These are phyloP conservation scores for Capsicum rhomboideum DNA, from an alignment of 257 asterid species.

Conservation along the genomic window DNA sequence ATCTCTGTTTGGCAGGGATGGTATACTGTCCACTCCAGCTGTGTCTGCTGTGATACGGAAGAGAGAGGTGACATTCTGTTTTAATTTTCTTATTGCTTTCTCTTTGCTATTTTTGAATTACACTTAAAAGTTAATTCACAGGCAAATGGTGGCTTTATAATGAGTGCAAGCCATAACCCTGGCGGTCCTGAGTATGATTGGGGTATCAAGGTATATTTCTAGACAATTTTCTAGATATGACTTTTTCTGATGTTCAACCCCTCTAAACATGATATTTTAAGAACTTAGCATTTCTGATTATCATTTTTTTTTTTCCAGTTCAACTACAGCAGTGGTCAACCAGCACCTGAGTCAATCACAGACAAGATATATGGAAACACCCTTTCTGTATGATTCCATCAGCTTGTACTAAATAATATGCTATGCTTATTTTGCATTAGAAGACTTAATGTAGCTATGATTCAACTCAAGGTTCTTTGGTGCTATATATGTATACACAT, in stretches of 20 bases:
- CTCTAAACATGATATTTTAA: background rate
- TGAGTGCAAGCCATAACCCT: conserved; percentile 99
- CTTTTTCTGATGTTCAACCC: background rate
- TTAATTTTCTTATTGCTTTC: conserved; percentile 4
- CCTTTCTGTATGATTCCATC: conserved; percentile 62
- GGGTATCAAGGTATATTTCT: conserved; percentile 82
- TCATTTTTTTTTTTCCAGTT: conserved; percentile 49
- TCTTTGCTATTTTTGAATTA: conserved; percentile 1
- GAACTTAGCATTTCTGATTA: background rate
- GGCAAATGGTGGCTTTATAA: conserved; percentile 97
- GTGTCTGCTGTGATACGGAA: conserved; percentile 95
- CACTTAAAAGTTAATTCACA: conserved; percentile 8
- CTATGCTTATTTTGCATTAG: background rate
- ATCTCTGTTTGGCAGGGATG: conserved; percentile 55
- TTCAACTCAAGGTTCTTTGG: background rate
- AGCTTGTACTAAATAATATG: background rate
- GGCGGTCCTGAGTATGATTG: conserved; percentile 99
- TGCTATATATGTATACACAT: background rate
- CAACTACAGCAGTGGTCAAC: conserved; percentile 98
- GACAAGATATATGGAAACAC: conserved; percentile 97
- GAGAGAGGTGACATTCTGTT: conserved; percentile 49
- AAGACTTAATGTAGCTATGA: background rate
- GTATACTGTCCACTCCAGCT: conserved; percentile 89
- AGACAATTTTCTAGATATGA: background rate
- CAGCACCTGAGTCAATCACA: conserved; percentile 96